Conservation (phyloP, 2,329 filamentous ascomycete species). For the Aspergillus sergii region DNA sequence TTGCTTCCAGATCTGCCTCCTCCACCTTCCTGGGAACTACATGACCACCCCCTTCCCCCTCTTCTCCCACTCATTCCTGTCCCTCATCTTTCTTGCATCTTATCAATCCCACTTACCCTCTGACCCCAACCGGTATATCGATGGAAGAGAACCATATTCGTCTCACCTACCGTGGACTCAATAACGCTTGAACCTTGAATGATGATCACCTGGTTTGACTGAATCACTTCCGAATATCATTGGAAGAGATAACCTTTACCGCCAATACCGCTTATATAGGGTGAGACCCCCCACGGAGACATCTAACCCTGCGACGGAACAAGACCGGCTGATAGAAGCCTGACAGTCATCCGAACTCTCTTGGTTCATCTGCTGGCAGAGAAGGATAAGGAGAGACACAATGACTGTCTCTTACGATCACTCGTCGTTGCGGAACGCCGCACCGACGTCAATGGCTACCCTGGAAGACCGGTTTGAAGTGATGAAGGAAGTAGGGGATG, state of each 20-base stretch:
- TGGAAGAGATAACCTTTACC: slow-evolving; percentile 13
- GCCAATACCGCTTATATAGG: slow-evolving; percentile 8
- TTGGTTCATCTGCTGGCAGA: slow-evolving; percentile 46
- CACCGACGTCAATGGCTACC: slow-evolving; percentile 49
- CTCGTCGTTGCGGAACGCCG: slow-evolving; percentile 65
- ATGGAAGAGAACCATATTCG: slow-evolving; percentile 29
- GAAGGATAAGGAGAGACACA: slow-evolving; percentile 41
- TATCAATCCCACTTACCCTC: slow-evolving; percentile 10
- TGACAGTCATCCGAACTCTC: slow-evolving; percentile 25
- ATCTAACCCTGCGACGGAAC: not conserved
- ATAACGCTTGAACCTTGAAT: slow-evolving; percentile 27
- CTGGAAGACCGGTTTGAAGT: slow-evolving; percentile 96
- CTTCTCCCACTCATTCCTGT: slow-evolving; percentile 21
- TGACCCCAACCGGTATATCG: slow-evolving; percentile 22
- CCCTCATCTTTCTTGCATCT: slow-evolving; percentile 17
- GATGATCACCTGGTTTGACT: slow-evolving; percentile 34
- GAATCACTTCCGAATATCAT: slow-evolving; percentile 20
- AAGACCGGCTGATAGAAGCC: slow-evolving; percentile 11
- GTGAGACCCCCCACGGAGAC: slow-evolving; percentile 9
- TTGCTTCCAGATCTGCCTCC: slow-evolving; percentile 31
- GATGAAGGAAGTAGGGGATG: slow-evolving; percentile 97
- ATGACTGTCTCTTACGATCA: slow-evolving; percentile 80
- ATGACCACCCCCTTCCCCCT: slow-evolving; percentile 31
- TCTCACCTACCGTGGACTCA: slow-evolving; percentile 13
- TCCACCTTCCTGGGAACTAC: slow-evolving; percentile 30